Conservation (phyloP, 2,329 filamentous ascomycete species). For the Ceratocystis harringtonii region DNA sequence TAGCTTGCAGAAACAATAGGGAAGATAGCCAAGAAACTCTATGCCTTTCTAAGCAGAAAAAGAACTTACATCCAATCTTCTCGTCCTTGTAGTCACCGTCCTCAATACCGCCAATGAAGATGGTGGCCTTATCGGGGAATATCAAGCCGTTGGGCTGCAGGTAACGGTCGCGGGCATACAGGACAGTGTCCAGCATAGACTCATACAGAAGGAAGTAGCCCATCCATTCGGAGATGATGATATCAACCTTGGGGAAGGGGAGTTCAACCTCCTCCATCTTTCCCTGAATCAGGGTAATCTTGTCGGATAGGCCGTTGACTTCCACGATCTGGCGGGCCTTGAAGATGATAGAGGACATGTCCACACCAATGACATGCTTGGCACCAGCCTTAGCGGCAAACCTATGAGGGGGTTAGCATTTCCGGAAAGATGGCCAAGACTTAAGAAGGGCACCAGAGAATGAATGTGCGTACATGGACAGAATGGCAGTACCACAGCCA, state of each 20-base stretch:
- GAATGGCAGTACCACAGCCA: constrained; percentile 90
- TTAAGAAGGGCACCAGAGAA: constrained; percentile 14
- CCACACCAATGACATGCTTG: constrained; percentile 96
- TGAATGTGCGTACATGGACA: constrained; percentile 63
- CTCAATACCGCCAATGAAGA: constrained; percentile 93
- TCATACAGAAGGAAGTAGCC: constrained; percentile 98
- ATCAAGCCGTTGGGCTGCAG: constrained; percentile 76
- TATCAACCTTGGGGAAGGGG: constrained; percentile 90
- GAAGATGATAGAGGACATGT: constrained; percentile 99
- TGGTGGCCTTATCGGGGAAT: constrained; percentile 97
- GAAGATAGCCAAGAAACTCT: neutral
- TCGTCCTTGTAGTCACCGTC: constrained; percentile 99
- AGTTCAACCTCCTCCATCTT: constrained; percentile 99
- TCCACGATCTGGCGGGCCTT: constrained; percentile 93
- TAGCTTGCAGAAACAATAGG: constrained; percentile 7
- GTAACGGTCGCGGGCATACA: constrained; percentile 91
- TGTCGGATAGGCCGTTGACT: constrained; percentile 79
- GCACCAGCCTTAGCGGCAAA: constrained; percentile 92
- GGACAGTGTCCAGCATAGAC: constrained; percentile 95
- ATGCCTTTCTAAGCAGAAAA: neutral
- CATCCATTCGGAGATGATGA: constrained; percentile 99
- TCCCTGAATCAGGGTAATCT: constrained; percentile 94
- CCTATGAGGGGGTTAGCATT: constrained; percentile 36
- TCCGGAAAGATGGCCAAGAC: constrained; percentile 11
- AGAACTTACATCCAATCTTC: constrained; percentile 90